Evolutionary conservation across 2,329 filamentous ascomycete species (phyloP), one percentile per base, ranked within the genome.

Genomic region (Nectriaceae sp.): DNA sequence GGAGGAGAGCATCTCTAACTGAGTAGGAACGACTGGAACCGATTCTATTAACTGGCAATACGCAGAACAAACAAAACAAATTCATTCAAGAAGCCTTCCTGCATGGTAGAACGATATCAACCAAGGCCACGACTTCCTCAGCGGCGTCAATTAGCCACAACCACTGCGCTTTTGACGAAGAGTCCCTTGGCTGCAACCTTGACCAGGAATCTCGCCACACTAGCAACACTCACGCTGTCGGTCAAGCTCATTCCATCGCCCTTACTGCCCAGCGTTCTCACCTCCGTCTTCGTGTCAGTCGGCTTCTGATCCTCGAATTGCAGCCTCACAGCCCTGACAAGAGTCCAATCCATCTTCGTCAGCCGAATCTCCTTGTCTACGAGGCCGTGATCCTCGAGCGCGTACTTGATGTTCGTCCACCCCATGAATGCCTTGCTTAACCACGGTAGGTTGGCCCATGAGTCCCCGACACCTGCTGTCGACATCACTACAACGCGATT

Each of bases 371-470:
- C 69, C 50, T 65, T 59, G 26, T 73, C 64, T n/a, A 73, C 44
- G 11, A 67, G 47, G 42, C 48, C 38, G 13, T 73, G 70, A 45
- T 73, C 70, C 43, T 68, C 59, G 20, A 73, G 60, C 4, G 70
- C 65, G 45, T 68, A 65, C 52, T 71, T 73, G 55, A 72, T 50
- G 40, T 73, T 72, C 15, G 69, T 72, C 64, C 61, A 70, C 1
- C 62, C 52, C 65, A 74, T 61, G 44, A 72, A 69, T 1, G 58
- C 65, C 45, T 67, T 70, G 52, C 51, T 62, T 37, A 72, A 44
- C 55, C 57, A 66, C 5, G 67, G 65, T 15, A 72, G 47, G 3
- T 63, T 65, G 2, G 8, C 47, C 69, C 67, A 70, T 19, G 68
- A 71, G 44, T 72, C 66, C 4, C 69, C 71, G 16, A 63, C 70